A percentile compares a stretch with the other conserved stretches of the same genome.
Evolutionary conservation across 2,329 filamentous ascomycete genomes (phyloP).

Genomic region (Arthroderma sp.): DNA sequence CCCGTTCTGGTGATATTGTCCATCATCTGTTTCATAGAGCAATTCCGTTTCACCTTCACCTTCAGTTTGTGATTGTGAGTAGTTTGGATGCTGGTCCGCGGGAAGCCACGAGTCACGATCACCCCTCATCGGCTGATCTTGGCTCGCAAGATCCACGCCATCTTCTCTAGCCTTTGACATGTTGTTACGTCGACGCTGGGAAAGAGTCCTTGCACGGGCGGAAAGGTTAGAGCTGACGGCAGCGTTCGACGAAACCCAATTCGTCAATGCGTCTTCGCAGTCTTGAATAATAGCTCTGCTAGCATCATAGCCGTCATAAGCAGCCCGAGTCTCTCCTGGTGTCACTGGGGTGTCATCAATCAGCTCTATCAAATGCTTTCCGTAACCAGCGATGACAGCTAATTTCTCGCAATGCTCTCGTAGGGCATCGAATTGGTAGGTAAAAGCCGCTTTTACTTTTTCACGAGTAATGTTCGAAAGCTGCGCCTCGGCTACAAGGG

Average conservation of each 20-base stretch:
- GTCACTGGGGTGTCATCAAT: conserved; percentile 96
- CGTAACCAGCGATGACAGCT: conserved; percentile 92
- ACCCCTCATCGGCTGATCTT: conserved; percentile 66
- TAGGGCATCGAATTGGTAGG: conserved; percentile 94
- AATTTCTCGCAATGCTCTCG: conserved; percentile 97
- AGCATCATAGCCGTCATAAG: conserved; percentile 95
- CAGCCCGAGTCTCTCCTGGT: conserved; percentile 85
- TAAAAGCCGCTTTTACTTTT: conserved; percentile 97
- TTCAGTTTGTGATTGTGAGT: conserved; percentile 31
- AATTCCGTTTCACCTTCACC: conserved; percentile 20
- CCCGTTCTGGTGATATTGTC: background rate
- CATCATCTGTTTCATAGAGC: background rate
- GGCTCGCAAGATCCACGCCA: conserved; percentile 66
- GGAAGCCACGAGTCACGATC: conserved; percentile 73
- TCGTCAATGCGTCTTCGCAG: conserved; percentile 91
- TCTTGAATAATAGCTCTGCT: conserved; percentile 99
- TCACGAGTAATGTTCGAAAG: conserved; percentile 98
- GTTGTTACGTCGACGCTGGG: conserved; percentile 66
- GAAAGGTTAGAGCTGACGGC: conserved; percentile 79
- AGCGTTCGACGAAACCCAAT: conserved; percentile 88
- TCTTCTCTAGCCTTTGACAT: conserved; percentile 48
- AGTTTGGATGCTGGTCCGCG: conserved; percentile 45
- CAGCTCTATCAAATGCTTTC: conserved; percentile 94
- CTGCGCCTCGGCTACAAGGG: conserved; percentile 95
- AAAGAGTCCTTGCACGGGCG: conserved; percentile 73